Percentiles rank a stretch among this genome's conserved stretches.
phyloP scores from a whole-genome alignment of 176 grass and related monocot species.

The Cocos nucifera region DNA sequence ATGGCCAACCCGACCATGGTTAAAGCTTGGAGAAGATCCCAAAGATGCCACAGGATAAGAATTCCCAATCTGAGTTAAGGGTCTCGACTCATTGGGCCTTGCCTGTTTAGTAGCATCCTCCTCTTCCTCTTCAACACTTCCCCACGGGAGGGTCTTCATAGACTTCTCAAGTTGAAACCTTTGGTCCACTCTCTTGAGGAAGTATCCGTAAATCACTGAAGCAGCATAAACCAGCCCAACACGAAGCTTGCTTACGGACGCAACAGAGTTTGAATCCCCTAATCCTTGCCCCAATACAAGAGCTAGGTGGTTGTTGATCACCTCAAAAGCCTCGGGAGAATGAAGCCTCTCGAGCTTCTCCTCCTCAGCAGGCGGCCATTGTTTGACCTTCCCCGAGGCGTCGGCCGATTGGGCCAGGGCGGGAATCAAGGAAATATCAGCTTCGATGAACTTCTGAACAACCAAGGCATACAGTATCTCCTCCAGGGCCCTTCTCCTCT shows the following conservation, averaged over 20 bases:
- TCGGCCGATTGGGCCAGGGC: constrained; percentile 42
- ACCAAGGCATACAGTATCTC: constrained; percentile 90
- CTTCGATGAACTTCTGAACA: constrained; percentile 93
- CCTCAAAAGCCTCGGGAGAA: constrained; percentile 72
- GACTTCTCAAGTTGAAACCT: constrained; percentile 94
- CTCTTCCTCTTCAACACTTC: constrained; percentile 30
- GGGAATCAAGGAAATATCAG: constrained; percentile 70
- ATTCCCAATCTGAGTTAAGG: constrained; percentile 26
- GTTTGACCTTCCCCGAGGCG: constrained; percentile 49
- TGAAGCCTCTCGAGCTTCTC: constrained; percentile 65
- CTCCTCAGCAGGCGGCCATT: constrained; percentile 46
- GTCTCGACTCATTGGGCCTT: constrained; percentile 33
- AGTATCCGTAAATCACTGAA: constrained; percentile 97
- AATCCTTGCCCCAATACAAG: constrained; percentile 78
- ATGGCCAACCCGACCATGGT: constrained; percentile 27
- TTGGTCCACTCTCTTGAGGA: constrained; percentile 89
- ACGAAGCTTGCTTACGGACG: constrained; percentile 89
- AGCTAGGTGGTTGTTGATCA: constrained; percentile 91
- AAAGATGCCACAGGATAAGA: constrained; percentile 47
- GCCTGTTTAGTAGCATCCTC: constrained; percentile 43
- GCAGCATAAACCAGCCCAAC: constrained; percentile 93
- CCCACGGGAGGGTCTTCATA: constrained; percentile 81
- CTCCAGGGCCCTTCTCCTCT: constrained; percentile 66
- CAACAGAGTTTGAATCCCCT: constrained; percentile 44
- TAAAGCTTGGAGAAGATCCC: constrained; percentile 38